These are phyloP conservation scores for Populus nigra DNA, from an alignment of 345 rosid species.

Conservation along the genomic window DNA sequence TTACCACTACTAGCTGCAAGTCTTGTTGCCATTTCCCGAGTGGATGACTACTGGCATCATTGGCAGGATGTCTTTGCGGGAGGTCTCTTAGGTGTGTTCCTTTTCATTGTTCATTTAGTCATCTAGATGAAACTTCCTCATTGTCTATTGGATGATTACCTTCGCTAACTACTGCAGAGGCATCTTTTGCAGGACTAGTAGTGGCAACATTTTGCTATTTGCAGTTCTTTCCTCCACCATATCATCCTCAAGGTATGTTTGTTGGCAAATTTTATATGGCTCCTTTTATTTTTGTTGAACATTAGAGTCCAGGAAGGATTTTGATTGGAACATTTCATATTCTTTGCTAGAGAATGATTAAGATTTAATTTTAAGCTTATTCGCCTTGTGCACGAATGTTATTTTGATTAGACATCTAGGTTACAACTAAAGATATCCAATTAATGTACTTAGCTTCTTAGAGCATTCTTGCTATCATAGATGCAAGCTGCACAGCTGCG, in stretches of 20 bases:
- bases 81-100: slow-evolving; percentile 36
- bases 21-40: slow-evolving; percentile 44
- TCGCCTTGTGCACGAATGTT: not conserved
- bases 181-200: slow-evolving; percentile 42
- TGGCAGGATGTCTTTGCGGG: slow-evolving; percentile 50
- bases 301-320: not conserved
- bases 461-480: too few relatives aligned
- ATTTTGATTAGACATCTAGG: not conserved
- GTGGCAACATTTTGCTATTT: slow-evolving; percentile 63
- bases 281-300: not conserved
- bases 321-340: not conserved
- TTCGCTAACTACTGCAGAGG: slow-evolving; percentile 10
- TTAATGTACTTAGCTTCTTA: not conserved
- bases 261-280: not conserved
- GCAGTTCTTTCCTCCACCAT: slow-evolving; percentile 75
- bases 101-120: not conserved
- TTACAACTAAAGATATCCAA: not conserved
- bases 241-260: slow-evolving; percentile 48
- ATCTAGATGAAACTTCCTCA: not conserved
- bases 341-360: not conserved
- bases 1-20: slow-evolving; percentile 35
- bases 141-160: not conserved
- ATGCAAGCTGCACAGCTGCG: not conserved
- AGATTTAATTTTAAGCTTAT: not conserved
- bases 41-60: slow-evolving; percentile 53